phyloP scores from a whole-genome alignment of 1,284 basidiomycete genomes.

The Coniferiporia sulphurascens region DNA sequence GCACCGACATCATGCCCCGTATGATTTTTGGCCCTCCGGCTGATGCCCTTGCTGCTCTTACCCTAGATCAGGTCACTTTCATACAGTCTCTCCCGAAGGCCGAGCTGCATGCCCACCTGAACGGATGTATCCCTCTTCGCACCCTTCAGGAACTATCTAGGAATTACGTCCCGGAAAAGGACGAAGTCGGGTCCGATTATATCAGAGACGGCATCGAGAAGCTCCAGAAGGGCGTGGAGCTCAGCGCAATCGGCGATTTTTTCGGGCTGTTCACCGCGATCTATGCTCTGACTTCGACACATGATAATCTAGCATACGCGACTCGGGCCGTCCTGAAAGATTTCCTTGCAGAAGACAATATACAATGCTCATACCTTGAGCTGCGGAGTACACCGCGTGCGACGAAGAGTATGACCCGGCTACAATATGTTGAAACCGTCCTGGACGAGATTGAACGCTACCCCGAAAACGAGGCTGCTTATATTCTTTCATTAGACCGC shows the following conservation, averaged over 20 bases:
- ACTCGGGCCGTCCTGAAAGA: slow-evolving; percentile 57
- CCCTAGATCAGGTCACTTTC: slow-evolving; percentile 48
- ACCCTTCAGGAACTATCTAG: slow-evolving; percentile 61
- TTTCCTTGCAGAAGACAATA: slow-evolving; percentile 47
- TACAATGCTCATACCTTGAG: slow-evolving; percentile 68
- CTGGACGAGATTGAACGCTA: slow-evolving; percentile 62
- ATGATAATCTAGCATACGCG: slow-evolving; percentile 44
- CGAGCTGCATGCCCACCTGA: slow-evolving; percentile 79
- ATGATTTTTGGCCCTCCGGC: slow-evolving; percentile 14
- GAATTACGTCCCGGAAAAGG: slow-evolving; percentile 31
- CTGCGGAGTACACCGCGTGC: slow-evolving; percentile 66
- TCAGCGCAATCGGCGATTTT: slow-evolving; percentile 61
- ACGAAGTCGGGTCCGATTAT: slow-evolving; percentile 13
- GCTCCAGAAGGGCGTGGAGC: slow-evolving; percentile 46
- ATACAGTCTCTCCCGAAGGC: slow-evolving; percentile 65
- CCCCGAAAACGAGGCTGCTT: slow-evolving; percentile 41
- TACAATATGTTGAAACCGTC: slow-evolving; percentile 58
- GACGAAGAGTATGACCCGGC: slow-evolving; percentile 49
- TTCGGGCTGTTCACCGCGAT: slow-evolving; percentile 73
- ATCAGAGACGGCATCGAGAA: slow-evolving; percentile 42
- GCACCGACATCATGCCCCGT: slow-evolving; percentile 2
- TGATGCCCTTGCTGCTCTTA: slow-evolving; percentile 36
- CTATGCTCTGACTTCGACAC: slow-evolving; percentile 65
- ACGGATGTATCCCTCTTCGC: slow-evolving; percentile 71
- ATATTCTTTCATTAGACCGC: slow-evolving; percentile 73